Conservation (phyloP, 2,329 filamentous ascomycete species). For the Pyricularia sp. region DNA sequence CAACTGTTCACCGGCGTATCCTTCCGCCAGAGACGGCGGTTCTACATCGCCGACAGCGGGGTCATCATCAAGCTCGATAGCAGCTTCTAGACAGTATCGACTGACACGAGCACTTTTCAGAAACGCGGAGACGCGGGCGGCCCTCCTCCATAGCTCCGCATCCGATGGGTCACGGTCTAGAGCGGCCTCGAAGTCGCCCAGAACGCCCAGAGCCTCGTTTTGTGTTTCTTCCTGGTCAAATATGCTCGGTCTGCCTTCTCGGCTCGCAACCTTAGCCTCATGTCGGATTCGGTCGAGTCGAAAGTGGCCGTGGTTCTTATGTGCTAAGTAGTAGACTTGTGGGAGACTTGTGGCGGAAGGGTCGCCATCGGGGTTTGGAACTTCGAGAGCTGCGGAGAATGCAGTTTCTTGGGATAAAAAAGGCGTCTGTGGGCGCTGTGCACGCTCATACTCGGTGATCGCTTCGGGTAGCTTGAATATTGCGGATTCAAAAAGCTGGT, state of each 20-base stretch:
- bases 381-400: constrained; percentile 38
- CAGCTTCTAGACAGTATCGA: constrained; percentile 51
- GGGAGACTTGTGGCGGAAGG: constrained; percentile 68
- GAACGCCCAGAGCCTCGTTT: constrained; percentile 28
- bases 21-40: constrained; percentile 49
- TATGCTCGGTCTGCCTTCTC: not conserved
- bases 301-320: constrained; percentile 94
- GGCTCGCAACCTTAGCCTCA: constrained; percentile 15
- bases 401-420: constrained; percentile 32
- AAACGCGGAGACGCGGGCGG: constrained; percentile 44
- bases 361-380: constrained; percentile 51
- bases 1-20: constrained; percentile 48
- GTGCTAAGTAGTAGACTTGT: constrained; percentile 81
- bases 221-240: constrained; percentile 6
- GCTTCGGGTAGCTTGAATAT: constrained; percentile 90
- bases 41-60: constrained; percentile 48
- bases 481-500: constrained; percentile 75
- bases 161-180: constrained; percentile 54
- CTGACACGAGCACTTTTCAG: constrained; percentile 43
- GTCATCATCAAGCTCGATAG: constrained; percentile 55
- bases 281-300: constrained; percentile 60
- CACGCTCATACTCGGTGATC: constrained; percentile 67
- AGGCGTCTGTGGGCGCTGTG: constrained; percentile 41
- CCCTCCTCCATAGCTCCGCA: constrained; percentile 50
- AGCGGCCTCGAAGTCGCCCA: constrained; percentile 44